Percentiles rank a stretch among this genome's conserved stretches.
These are phyloP conservation scores for Melocanna baccifera DNA, from an alignment of 176 grass and related monocot species.

Conservation along the genomic window DNA sequence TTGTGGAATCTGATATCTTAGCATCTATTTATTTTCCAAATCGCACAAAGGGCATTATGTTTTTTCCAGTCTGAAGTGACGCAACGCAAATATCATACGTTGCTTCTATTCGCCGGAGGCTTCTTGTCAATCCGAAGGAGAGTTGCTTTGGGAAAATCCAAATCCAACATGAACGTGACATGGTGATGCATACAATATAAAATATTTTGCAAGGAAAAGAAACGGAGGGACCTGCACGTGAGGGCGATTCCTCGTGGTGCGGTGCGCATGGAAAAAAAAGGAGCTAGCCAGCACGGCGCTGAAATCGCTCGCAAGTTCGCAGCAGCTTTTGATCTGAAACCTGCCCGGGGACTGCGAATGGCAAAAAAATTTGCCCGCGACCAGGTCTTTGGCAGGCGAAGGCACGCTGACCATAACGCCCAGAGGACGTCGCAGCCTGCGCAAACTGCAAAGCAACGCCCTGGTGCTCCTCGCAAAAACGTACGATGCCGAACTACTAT, in stretches of 20 bases:
- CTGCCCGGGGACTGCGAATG: neutral
- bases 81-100: neutral
- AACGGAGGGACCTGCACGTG: neutral
- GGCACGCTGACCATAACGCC: constrained; percentile 8
- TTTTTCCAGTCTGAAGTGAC: neutral
- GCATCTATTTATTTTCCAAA: neutral
- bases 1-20: constrained; percentile 18
- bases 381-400: neutral
- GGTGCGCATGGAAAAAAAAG: neutral
- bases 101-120: neutral
- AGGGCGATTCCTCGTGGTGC: neutral
- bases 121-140: neutral
- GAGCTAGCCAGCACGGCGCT: neutral
- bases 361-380: neutral
- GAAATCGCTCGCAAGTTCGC: neutral
- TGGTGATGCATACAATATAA: neutral
- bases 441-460: neutral
- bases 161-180: neutral
- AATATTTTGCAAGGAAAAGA: too few relatives aligned
- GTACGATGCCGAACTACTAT: too few relatives aligned
- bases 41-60: neutral
- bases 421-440: neutral
- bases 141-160: neutral
- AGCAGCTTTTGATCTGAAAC: constrained; percentile 28
- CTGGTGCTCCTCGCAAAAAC: neutral